Evolutionary conservation across 2,329 filamentous ascomycete species (phyloP).

Genomic region (Ophiostoma sp.): DNA sequence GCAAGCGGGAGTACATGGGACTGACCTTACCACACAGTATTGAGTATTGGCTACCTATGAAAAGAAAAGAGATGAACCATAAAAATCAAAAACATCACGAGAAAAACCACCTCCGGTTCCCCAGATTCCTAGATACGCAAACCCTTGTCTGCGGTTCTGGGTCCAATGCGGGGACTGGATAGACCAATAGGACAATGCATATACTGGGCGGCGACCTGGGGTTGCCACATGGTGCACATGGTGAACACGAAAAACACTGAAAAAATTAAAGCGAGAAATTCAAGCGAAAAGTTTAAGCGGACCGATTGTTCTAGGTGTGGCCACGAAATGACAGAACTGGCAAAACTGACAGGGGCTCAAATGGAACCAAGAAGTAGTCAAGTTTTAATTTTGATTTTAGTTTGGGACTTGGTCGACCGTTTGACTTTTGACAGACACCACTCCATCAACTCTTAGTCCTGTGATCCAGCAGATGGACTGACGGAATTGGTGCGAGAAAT

Average conservation of each 20-base stretch:
- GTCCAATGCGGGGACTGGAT: background rate
- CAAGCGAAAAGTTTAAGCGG: slow-evolving; percentile 5
- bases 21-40: background rate
- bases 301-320: background rate
- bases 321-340: too few species aligned
- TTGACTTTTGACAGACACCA: too few species aligned
- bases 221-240: background rate
- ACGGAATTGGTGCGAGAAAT: background rate
- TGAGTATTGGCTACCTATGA: too few species aligned
- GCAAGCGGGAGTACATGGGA: background rate
- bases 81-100: background rate
- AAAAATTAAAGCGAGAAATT: background rate
- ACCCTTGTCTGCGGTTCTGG: background rate
- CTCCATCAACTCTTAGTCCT: too few species aligned
- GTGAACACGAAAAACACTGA: background rate
- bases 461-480: background rate
- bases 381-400: background rate
- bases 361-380: background rate
- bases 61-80: too few species aligned
- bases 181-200: slow-evolving; percentile 8
- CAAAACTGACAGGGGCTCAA: background rate
- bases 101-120: background rate
- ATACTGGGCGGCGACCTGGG: background rate
- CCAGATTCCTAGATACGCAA: background rate
- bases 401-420: too few species aligned